Evolutionary conservation across 176 grass and related monocot species (phyloP), one percentile per base, ranked within the genome.

Genomic region (Cymbopogon citratus): DNA sequence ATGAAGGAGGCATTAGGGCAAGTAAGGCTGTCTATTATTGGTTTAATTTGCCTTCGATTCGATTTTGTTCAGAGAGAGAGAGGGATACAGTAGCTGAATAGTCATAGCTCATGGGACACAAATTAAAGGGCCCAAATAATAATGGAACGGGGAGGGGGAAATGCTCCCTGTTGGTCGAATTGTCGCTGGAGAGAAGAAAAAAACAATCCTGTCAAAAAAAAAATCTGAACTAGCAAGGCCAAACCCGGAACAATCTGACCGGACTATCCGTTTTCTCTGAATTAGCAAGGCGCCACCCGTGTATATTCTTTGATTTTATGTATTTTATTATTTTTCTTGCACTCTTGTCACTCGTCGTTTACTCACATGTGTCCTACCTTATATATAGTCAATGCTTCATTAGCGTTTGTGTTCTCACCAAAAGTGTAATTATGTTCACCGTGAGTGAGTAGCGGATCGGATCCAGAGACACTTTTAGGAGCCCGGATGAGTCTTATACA

Each of bases 1-100:
- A 77, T 21, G 14, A 27, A 78, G 80, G 75, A 71, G 39, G 76
- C 81, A 79, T 78, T 75, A 87, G 83, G 85, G 54, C 63, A 76
- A 72, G 12, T 36, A 74, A 87, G 45, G 11, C 27, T 68, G 46
- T 62, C 15, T 62, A 48, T 14, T 52, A 52, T 54, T 54, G 51
- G 51, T n/a, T 78, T 63, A 51, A 18, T 43, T 80, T 80, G 13
- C 45, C 69, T 91, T 88, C n/a, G 10, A 75, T 61, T 74, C 36
- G n/a, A 25, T 25, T 25, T 2, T 60, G 8, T 75, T 33, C 31
- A 33, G 12, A 51, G 39, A 59, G 19, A 69, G 65, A 59, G 73
- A 43, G 33, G 19, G 24, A 80, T 34, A 66, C 72, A 73, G 45
- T 76, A 33, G 56, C 18, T 66, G 73, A 66, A 75, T 67, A 24